Evolutionary conservation across 805 yeast species (phyloP), one percentile per base, ranked within the genome.

Genomic region (Lachancea sp.): DNA sequence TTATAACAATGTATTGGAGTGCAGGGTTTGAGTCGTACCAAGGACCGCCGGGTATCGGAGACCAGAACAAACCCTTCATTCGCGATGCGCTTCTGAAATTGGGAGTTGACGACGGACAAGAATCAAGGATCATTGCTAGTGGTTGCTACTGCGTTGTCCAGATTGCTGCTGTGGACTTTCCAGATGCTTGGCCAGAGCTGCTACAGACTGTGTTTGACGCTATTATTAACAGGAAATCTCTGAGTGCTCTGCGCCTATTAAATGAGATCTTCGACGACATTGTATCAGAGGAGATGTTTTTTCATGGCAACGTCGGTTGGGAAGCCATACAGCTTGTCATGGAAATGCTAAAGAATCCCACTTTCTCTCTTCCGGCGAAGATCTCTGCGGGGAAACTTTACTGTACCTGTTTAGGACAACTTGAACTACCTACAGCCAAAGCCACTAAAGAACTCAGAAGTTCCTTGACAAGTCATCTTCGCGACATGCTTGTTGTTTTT

Each of bases 101-200:
- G 22, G 55, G 60, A 12, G 42, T 68, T 3, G 66, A 76, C 15
- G 68, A 67, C 5, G 60, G 69, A 3, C 62, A 68, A 1, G 72
- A 74, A 45, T 67, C 82, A 8, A 84, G 81, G 51, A 65, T 89
- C 12, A 69, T 86, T 43, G 72, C 71, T 22, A 72, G 83, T 37
- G 75, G 83, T 2, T 78, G 89, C 1, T 80, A 85, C 48, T 80
- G 84, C 12, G 74, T 88, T 13, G 83, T 83, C 4, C 94, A 84
- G 52, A 84, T 90, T 12, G 87, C 95, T 0, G 82, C 83, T 2
- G 83, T 80, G 1, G 98, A 90, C 55, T 90, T 76, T 54, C 98
- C 98, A 0, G 97, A 92, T 55, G 95, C 87, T 56, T 90, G 97
- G 97, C 95, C 97, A 0, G 72, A 69, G 17, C 65, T 89, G 34